Base-by-base conservation (phyloP, 805 yeast genomes). In the Millerozyma miso region DNA sequence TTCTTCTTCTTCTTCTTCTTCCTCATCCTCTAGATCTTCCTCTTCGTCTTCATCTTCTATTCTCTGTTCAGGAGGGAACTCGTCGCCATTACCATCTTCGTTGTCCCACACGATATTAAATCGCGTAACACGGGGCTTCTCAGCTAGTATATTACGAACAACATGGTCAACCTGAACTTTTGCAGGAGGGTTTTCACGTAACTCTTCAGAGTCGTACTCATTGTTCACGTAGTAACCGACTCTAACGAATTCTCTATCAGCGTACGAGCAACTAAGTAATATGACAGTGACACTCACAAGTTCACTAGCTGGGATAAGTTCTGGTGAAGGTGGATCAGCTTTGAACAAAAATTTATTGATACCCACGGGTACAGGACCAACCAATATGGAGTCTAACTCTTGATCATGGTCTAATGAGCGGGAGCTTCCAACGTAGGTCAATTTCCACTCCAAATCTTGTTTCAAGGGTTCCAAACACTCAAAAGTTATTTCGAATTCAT, bases 351-450 rank as follows among this genome's bases (percentile, higher is more conserved):
- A 93, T 63, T 91, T 89, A 60, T 93, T 93, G 33, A 91, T 81
- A 1, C 99, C 99, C 1, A 93, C 96, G 0, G 99, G 99, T 2
- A 93, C 96, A 0, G 99, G 99, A 0, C 99, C 99, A 3, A 93
- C 99, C n/a, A 93, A 69, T 32, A 93, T 81, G 1, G 97, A 89
- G 59, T 93, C 99, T 42, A 93, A 71, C 60, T 90, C 97, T 65
- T 93, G 99, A 62, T 93, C 99, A 55, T 93, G 97, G 50, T 93
- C 97, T 40, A 88, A 67, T 32, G 97, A 88, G 38, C 95, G 77
- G 1, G 97, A 90, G 3, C 96, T 87, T 1, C 99, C 99, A 33
- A 93, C 99, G 54, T 93, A 93, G 1, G 97, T 91, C 44, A 93
- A 71, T 62, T 93, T 93, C 99, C 99, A 93, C 63, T 93, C 99